Evolutionary conservation across 2,329 filamentous ascomycete genomes (phyloP).

Genomic region (Colletotrichum sansevieriae): DNA sequence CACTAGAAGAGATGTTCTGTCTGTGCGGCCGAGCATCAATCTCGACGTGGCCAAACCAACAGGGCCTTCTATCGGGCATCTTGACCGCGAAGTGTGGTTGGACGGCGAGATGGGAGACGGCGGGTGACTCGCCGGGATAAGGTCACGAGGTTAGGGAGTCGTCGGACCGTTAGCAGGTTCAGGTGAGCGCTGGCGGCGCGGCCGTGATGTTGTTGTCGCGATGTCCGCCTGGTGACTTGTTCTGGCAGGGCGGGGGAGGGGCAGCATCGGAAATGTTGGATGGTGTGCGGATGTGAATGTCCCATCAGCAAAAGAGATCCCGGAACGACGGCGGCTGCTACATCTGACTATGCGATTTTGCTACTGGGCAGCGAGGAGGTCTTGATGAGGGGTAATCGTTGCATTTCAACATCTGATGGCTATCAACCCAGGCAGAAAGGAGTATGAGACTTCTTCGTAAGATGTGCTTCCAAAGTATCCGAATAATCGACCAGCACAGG

Average conservation of each 20-base stretch:
- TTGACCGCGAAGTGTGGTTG: constrained; percentile 6
- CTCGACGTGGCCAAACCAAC: constrained; percentile 9
- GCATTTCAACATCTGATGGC: constrained; percentile 13
- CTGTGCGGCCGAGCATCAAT: constrained; percentile 8
- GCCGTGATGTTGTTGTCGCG: constrained; percentile 33
- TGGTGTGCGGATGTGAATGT: neutral
- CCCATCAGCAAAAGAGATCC: neutral
- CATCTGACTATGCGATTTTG: constrained; percentile 10
- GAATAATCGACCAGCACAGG: neutral
- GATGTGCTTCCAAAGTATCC: neutral
- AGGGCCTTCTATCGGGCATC: constrained; percentile 10
- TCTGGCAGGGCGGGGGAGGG: constrained; percentile 6
- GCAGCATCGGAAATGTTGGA: constrained; percentile 3
- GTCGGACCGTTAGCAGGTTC: constrained; percentile 31
- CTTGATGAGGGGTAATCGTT: constrained; percentile 2
- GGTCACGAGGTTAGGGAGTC: constrained; percentile 29
- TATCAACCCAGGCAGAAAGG: neutral
- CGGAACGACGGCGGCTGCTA: constrained; percentile 9
- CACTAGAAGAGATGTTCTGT: neutral
- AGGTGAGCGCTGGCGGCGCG: constrained; percentile 17
- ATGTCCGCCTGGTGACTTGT: too few species aligned
- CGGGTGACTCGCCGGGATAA: constrained; percentile 20
- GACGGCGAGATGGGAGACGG: neutral
- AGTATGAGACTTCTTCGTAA: constrained; percentile 1
- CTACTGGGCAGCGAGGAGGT: neutral